A percentile compares a stretch with the other conserved stretches of the same genome.
These are phyloP conservation scores for Glonium stellatum DNA, from an alignment of 495 filamentous ascomycete species.

Conservation along the genomic window DNA sequence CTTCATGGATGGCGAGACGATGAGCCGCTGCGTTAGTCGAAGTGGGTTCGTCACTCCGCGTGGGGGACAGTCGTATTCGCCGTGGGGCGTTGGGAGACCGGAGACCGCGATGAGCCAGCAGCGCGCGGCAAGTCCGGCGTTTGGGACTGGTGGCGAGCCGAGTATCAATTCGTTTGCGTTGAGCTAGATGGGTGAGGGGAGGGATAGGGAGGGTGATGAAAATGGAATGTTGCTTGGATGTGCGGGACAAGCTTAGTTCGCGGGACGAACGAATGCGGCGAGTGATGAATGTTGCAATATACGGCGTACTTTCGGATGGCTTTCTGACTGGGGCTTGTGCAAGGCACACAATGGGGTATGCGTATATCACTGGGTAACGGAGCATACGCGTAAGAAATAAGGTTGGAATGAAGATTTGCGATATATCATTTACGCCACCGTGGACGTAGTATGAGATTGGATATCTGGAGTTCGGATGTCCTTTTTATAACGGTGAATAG, in stretches of 20 bases:
- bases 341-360: too few species aligned
- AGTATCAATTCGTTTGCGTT: conserved; percentile 22
- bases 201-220: not conserved
- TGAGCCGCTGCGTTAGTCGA: not conserved
- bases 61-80: not conserved
- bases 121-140: not conserved
- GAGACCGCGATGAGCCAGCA: conserved; percentile 13
- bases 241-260: not conserved
- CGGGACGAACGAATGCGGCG: not conserved
- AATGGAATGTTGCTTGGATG: not conserved
- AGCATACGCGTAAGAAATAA: too few species aligned
- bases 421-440: too few species aligned
- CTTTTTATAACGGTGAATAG: too few species aligned
- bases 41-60: not conserved
- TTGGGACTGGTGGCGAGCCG: not conserved
- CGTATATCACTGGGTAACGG: too few species aligned
- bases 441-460: too few species aligned
- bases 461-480: too few species aligned
- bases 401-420: too few species aligned
- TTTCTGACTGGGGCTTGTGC: too few species aligned
- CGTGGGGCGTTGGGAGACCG: conserved; percentile 1
- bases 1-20: not conserved
- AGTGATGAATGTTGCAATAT: too few species aligned
- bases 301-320: too few species aligned
- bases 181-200: not conserved